Evolutionary conservation across 2,329 filamentous ascomycete species (phyloP).

Genomic region (Botryotinia narcissicola): DNA sequence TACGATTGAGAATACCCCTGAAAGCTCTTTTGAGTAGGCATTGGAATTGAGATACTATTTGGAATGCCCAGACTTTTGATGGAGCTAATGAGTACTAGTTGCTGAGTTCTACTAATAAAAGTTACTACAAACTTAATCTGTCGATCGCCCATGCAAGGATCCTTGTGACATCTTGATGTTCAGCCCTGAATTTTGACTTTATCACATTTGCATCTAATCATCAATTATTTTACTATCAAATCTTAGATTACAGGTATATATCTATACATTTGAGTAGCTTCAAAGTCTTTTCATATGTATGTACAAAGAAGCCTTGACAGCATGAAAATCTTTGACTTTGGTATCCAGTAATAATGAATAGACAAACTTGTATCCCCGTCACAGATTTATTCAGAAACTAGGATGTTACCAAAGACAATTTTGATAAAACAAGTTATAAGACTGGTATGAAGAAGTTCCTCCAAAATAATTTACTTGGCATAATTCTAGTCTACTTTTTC

Average conservation of each 20-base stretch:
- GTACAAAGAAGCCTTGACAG: too few species aligned
- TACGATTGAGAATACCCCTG: neutral
- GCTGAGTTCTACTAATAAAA: neutral
- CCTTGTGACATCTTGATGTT: neutral
- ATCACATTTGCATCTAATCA: neutral
- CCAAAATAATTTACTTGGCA: accelerated
- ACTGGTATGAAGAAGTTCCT: neutral
- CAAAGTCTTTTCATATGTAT: too few species aligned
- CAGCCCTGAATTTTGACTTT: neutral
- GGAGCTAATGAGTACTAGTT: neutral
- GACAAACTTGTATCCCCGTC: accelerated
- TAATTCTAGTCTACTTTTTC: accelerated
- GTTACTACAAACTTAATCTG: neutral
- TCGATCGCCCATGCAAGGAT: neutral
- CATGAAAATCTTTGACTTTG: neutral
- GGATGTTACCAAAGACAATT: neutral
- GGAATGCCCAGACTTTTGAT: neutral
- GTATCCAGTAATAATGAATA: neutral
- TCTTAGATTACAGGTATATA: neutral
- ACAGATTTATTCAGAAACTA: neutral
- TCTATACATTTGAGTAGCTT: neutral
- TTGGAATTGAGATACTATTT: neutral
- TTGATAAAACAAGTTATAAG: neutral
- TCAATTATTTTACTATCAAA: neutral
- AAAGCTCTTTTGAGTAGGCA: neutral